Percentiles rank a stretch among this genome's conserved stretches.
phyloP scores from a whole-genome alignment of 2,329 filamentous ascomycete genomes.

The Aspergillus calidoustus region DNA sequence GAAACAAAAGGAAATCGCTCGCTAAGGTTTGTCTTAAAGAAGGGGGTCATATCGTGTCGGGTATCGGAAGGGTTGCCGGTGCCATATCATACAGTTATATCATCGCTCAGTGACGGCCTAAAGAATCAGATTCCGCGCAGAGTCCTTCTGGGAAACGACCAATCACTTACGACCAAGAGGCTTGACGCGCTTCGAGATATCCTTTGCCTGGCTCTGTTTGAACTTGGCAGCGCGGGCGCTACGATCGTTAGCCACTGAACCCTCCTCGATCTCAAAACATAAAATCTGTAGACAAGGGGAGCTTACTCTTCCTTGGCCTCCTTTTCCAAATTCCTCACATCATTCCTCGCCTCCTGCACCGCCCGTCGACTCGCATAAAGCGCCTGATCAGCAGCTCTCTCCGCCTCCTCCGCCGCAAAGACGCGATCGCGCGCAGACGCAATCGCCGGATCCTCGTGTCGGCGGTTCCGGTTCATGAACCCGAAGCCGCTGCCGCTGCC shows the following conservation, averaged over 20 bases:
- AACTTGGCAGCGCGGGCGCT: slow-evolving; percentile 66
- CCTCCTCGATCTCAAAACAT: not conserved
- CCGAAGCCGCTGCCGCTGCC: slow-evolving; percentile 3
- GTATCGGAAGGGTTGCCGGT: not conserved
- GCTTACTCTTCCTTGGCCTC: slow-evolving; percentile 66
- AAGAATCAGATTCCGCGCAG: not conserved
- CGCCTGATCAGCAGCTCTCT: slow-evolving; percentile 68
- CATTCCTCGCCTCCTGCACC: slow-evolving; percentile 66
- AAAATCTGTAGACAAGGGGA: not conserved
- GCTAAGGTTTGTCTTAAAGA: not conserved
- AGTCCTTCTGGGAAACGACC: not conserved
- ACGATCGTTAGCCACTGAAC: not conserved
- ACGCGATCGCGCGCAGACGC: slow-evolving; percentile 65
- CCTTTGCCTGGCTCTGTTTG: slow-evolving; percentile 68
- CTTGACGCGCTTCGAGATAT: slow-evolving; percentile 70
- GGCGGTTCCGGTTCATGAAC: slow-evolving; percentile 45
- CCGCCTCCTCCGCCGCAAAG: slow-evolving; percentile 65
- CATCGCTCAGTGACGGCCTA: not conserved
- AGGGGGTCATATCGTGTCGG: not conserved
- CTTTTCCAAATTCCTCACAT: slow-evolving; percentile 65
- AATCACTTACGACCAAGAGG: slow-evolving; percentile 66
- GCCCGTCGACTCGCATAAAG: slow-evolving; percentile 61
- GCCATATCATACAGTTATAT: not conserved
- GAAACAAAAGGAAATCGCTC: not conserved
- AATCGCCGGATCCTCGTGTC: slow-evolving; percentile 65